Evolutionary conservation across 345 rosid genomes (phyloP), one percentile per base, ranked within the genome.

Genomic region (Populus tremula): DNA sequence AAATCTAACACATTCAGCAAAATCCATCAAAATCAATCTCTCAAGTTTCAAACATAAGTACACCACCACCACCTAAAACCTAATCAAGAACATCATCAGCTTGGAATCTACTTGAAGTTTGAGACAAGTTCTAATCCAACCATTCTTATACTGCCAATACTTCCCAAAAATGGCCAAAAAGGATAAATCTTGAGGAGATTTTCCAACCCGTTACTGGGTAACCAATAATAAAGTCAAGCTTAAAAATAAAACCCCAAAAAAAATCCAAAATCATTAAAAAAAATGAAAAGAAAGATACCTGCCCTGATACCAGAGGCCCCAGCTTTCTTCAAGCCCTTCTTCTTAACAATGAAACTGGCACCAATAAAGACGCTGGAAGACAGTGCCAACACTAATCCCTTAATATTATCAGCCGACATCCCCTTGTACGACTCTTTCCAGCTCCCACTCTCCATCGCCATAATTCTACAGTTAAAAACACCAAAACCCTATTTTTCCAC

Each of bases 301-400:
- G 83, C 83, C 64, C 83, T 35, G 69, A 80, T 47, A 45, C 83
- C 83, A 21, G 83, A 76, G 39, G 79, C 79, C 16, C 73, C 79
- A 17, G 83, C 83, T 67, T 76, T 80, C 35, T 80, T 80, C 76
- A 80, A 67, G 27, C 83, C 83, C 59, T 80, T 80, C 73, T 80
- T 80, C 73, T 80, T 80, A 23, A 80, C 79, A 41, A 80, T 80
- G 83, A 80, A 80, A 72, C 83, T 80, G 17, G 83, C 79, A 39
- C 83, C 83, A 11, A 80, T 80, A 17, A 80, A 80, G 62, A 80
- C 2, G 68, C 83, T 80, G 12, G 83, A 80, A 41, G 83, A 80
- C 27, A 80, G 35, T 1, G 83, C 83, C 76, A 80, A 66, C 23
- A 80, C 77, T 49, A 80, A 76, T 5, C 83, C 83, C 65, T 80